Base-by-base conservation (phyloP, 2,329 filamentous ascomycete genomes). In the Fusarium pseudonygamai region DNA sequence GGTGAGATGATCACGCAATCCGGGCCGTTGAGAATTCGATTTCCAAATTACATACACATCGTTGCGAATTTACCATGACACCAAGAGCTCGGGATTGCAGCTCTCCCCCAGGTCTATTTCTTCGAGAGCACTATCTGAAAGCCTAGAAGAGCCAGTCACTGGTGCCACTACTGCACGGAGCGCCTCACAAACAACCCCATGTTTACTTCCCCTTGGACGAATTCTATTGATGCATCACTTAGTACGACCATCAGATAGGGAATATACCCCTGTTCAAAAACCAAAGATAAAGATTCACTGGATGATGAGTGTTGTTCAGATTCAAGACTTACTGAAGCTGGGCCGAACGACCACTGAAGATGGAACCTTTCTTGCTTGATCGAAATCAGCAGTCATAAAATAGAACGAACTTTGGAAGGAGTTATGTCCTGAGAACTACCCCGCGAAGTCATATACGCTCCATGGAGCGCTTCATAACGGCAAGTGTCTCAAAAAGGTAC, bases 121-220 rank as follows among this genome's bases (percentile, higher is more conserved):
- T 14, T n/a, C 32, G 7, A 15, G 12, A 20, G 4, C 8, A 12
- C 18, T 22, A 12, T 28, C 1, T 28, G 16, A 26, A 12, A 7
- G 9, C 3, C 14, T 37, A n/a, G 18, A 22, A 16, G n/a, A 53
- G 18, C 18, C 24, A 37, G 16, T n/a, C n/a, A n/a, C n/a, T n/a
- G n/a, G n/a, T n/a, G n/a, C n/a, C n/a, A n/a, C 16, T 7, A 5
- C 18, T 26, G 4, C n/a, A 6, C 3, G 4, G n/a, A 22, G 42
- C 4, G 26, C 24, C 24, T 53, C 20, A 6, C 14, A 1, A 13
- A 7, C 2, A n/a, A 2, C 6, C 26, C 5, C 0, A n/a, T 30
- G 1, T 18, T 40, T 7, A 7, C 20, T 7, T n/a, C 20, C 3
- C 20, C 2, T 24, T 18, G 11, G 14, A 14, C 15, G 3, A 39